Evolutionary conservation across 345 rosid species (phyloP).

Genomic region (Capsella bursapastoris): DNA sequence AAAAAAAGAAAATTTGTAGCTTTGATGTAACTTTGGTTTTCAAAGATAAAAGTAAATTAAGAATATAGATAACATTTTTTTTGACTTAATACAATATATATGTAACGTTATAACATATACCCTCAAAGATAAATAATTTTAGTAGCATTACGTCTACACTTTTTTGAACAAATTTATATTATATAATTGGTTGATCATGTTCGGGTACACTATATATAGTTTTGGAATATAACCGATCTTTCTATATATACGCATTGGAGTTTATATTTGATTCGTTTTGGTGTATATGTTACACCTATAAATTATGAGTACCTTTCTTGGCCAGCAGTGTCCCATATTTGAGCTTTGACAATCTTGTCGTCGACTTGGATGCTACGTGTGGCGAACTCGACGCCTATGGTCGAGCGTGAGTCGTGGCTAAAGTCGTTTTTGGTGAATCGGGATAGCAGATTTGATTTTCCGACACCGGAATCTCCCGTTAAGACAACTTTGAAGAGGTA

Average conservation of each 20-base stretch:
- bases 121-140: too few relatives aligned
- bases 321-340: slow-evolving; percentile 96
- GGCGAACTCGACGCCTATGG: slow-evolving; percentile 89
- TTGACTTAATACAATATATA: too few relatives aligned
- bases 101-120: too few relatives aligned
- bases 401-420: slow-evolving; percentile 82
- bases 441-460: slow-evolving; percentile 75
- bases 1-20: not conserved
- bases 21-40: not conserved
- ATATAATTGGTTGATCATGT: too few relatives aligned
- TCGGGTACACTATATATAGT: too few relatives aligned
- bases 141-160: too few relatives aligned
- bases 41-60: not conserved
- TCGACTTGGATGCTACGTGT: slow-evolving; percentile 74
- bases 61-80: not conserved
- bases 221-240: too few relatives aligned
- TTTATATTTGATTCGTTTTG: not conserved
- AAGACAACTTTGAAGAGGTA: slow-evolving; percentile 76
- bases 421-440: slow-evolving; percentile 84
- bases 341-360: slow-evolving; percentile 84
- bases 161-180: too few relatives aligned
- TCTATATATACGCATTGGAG: not conserved
- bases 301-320: slow-evolving; percentile 65
- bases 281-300: not conserved
- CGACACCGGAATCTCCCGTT: slow-evolving; percentile 84